These are phyloP conservation scores for Rutidosis leptorrhynchoides DNA, from an alignment of 129 eudicot species.

Conservation along the genomic window DNA sequence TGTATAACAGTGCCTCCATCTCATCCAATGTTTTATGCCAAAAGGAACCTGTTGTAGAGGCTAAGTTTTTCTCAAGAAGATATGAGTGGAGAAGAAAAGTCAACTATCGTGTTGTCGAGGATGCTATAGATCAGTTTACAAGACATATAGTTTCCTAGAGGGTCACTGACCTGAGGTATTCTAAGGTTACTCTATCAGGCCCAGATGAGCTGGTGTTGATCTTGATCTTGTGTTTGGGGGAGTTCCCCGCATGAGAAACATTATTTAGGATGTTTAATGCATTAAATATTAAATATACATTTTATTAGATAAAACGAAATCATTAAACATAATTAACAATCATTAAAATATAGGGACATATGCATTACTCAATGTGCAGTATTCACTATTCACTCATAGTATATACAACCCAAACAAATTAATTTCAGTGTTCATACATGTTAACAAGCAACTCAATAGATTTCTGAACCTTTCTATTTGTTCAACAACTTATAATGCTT, in stretches of 20 bases:
- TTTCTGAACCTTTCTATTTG: no score
- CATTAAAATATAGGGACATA: no score
- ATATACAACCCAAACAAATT: no score
- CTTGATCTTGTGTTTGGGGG: conserved; percentile 82
- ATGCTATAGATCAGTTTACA: conserved; percentile 88
- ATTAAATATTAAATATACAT: no score
- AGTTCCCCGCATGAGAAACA: conserved; percentile 79
- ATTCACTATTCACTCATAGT: no score
- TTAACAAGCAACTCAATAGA: no score
- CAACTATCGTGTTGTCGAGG: conserved; percentile 90
- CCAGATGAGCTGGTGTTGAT: conserved; percentile 92
- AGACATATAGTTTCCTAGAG: conserved; percentile 88
- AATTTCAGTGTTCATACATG: no score
- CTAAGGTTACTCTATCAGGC: conserved; percentile 88
- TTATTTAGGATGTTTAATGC: no score
- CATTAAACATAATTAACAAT: no score
- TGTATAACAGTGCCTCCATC: conserved; percentile 52
- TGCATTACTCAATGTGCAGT: no score
- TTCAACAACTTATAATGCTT: no score
- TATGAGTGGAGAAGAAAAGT: conserved; percentile 87
- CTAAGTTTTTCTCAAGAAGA: conserved; percentile 36
- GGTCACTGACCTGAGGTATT: conserved; percentile 98
- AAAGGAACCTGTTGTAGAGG: conserved; percentile 36
- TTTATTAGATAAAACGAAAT: no score
- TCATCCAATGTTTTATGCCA: conserved; percentile 30